Base-by-base conservation (phyloP, 2,329 filamentous ascomycete species). In the Laburnicola sp. region DNA sequence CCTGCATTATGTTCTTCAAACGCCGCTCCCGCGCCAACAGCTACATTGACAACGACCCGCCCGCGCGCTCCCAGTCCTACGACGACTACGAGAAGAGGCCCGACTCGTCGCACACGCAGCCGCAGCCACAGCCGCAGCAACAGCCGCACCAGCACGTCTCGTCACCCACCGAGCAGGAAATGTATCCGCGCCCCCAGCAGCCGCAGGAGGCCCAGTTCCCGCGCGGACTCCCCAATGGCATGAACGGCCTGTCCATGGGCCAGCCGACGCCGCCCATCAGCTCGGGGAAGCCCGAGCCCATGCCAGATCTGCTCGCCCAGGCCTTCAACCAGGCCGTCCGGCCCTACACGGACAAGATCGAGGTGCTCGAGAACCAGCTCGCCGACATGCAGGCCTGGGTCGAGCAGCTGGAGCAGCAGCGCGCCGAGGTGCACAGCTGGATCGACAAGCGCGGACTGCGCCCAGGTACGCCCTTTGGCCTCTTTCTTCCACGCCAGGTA, bases 361-460 rank as follows among this genome's bases (percentile, higher is more conserved):
- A 81, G 58, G 71, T 74, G 50, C 68, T 81, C 53, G 78, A 81
- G 69, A 72, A 64, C 52, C 77, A 81, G 70, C 70, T 80, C 42
- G 75, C 76, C 45, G 79, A 81, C 60, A 64, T 80, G 66, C 73
- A 75, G 55, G 67, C 72, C 8, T 80, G 77, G 69, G 71, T 81
- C 45, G 77, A 80, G 64, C 73, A 77, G 63, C 65, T 81, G 55
- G 78, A 81, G 68, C 69, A 74, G 55, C 77, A 81, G 73, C 71
- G 78, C 55, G 71, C 72, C 26, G 79, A 82, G 52, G 76, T 82
- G 30, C 77, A 80, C 65, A 73, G 75, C 42, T 82, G 79, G 79
- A 81, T 82, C 49, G 79, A 82, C 70, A 82, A 82, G 73, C 72
- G 79, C 35, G 79, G 79, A 22, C 60, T 81, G 44, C 69, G 79